phyloP scores from a whole-genome alignment of 169 alveolate genomes.

The Plasmodium fragile region DNA sequence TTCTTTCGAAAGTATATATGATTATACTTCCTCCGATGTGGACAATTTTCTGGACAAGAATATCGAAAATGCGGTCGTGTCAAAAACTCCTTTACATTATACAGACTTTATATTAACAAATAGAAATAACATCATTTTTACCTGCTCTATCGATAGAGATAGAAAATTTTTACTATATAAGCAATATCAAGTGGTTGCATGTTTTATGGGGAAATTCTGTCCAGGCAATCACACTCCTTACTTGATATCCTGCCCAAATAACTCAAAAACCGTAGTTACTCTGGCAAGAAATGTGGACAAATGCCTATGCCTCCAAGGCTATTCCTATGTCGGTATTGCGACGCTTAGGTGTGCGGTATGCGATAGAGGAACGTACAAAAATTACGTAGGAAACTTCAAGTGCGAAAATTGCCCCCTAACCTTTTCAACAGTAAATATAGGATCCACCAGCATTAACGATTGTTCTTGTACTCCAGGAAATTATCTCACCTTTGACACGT shows the following conservation, averaged over 20 bases:
- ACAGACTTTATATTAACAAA: constrained; percentile 47
- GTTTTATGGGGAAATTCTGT: constrained; percentile 65
- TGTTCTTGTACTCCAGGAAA: constrained; percentile 81
- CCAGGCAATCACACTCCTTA: constrained; percentile 82
- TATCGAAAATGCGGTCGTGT: constrained; percentile 17
- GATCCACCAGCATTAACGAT: constrained; percentile 78
- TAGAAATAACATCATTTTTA: constrained; percentile 36
- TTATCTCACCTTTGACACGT: constrained; percentile 67
- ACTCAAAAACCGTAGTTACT: constrained; percentile 79
- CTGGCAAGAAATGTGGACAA: constrained; percentile 73
- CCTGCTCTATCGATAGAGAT: constrained; percentile 55
- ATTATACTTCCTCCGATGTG: constrained; percentile 24
- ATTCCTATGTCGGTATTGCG: constrained; percentile 47
- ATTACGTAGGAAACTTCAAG: constrained; percentile 70
- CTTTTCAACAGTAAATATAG: constrained; percentile 81
- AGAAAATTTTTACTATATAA: constrained; percentile 62
- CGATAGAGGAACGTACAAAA: constrained; percentile 82
- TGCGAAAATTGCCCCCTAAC: constrained; percentile 82
- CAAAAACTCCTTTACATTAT: constrained; percentile 17
- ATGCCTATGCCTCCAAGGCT: constrained; percentile 84
- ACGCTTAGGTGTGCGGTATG: constrained; percentile 79
- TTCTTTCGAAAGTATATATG: constrained; percentile 44
- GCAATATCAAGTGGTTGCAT: constrained; percentile 22
- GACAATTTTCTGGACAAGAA: constrained; percentile 25
- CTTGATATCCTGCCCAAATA: constrained; percentile 79